Conservation (phyloP, 768 basidiomycete species). For the Asterophora lycoperdoides region DNA sequence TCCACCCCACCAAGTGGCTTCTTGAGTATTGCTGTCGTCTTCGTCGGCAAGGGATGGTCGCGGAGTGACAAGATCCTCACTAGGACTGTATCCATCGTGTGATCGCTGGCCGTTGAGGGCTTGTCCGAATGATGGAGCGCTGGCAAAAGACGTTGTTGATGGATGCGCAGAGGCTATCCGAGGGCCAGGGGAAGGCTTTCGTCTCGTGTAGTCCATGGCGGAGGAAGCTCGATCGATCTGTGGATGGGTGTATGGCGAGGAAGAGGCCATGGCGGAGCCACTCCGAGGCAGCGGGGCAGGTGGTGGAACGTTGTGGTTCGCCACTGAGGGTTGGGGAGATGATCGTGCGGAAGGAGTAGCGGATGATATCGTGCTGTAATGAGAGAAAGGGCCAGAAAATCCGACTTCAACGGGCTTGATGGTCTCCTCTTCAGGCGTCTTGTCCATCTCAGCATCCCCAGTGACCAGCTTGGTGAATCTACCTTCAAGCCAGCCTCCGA, state of each 20-base stretch:
- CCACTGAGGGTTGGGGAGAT: slow-evolving; percentile 63
- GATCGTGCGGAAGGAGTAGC: slow-evolving; percentile 68
- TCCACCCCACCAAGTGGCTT: slow-evolving; percentile 64
- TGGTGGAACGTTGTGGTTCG: slow-evolving; percentile 37
- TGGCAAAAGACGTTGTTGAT: slow-evolving; percentile 47
- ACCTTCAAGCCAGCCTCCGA: slow-evolving; percentile 90
- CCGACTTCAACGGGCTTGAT: slow-evolving; percentile 35
- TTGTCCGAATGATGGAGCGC: slow-evolving; percentile 32
- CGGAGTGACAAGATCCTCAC: slow-evolving; percentile 29
- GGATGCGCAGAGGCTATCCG: slow-evolving; percentile 52
- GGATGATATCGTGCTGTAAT: slow-evolving; percentile 90
- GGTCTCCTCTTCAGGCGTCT: slow-evolving; percentile 33
- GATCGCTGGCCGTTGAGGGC: slow-evolving; percentile 35
- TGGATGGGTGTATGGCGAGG: slow-evolving; percentile 40
- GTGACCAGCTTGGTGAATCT: slow-evolving; percentile 93
- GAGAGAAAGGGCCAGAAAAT: slow-evolving; percentile 81
- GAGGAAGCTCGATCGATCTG: slow-evolving; percentile 73
- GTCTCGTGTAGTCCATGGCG: slow-evolving; percentile 68
- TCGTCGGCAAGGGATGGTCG: slow-evolving; percentile 25
- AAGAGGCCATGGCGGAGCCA: slow-evolving; percentile 67
- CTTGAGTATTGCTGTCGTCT: slow-evolving; percentile 34
- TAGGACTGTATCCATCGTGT: slow-evolving; percentile 28
- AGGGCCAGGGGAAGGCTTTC: slow-evolving; percentile 50
- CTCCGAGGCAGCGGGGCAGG: slow-evolving; percentile 42
- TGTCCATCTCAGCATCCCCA: slow-evolving; percentile 68